Evolutionary conservation across 805 yeast species (phyloP).

Genomic region (Candida railenensis): DNA sequence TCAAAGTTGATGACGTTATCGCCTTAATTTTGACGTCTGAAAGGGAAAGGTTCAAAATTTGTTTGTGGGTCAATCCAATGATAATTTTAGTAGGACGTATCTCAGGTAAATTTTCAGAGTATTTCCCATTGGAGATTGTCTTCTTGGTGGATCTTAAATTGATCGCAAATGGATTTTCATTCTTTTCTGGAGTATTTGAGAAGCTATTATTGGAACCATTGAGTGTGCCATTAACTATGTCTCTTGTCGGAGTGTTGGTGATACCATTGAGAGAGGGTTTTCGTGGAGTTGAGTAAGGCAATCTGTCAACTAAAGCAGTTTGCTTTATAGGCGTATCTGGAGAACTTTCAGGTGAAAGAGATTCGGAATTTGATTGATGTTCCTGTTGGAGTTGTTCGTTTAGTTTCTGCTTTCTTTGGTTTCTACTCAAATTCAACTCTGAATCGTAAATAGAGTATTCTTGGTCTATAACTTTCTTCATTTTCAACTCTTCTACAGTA

Average conservation of each 20-base stretch:
- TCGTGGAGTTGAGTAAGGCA: slow-evolving; percentile 4
- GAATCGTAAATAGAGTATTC: slow-evolving; percentile 8
- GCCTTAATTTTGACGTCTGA: slow-evolving; percentile 40
- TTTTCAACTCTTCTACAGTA: slow-evolving; percentile 11
- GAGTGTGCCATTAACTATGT: not conserved
- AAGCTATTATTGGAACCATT: slow-evolving; percentile 2
- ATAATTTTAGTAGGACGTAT: slow-evolving; percentile 34
- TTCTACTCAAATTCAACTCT: slow-evolving; percentile 10
- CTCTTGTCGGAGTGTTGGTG: slow-evolving; percentile 1
- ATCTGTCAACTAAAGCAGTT: slow-evolving; percentile 2
- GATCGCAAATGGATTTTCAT: slow-evolving; percentile 20
- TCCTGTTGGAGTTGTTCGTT: not conserved
- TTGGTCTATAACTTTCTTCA: slow-evolving; percentile 4
- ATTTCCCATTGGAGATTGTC: slow-evolving; percentile 13
- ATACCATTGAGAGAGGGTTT: slow-evolving; percentile 5
- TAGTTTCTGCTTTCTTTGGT: slow-evolving; percentile 7
- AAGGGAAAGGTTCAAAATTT: slow-evolving; percentile 27
- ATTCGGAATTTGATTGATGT: not conserved
- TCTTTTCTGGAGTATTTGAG: slow-evolving; percentile 1
- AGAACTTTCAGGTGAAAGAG: not conserved
- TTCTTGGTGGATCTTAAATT: slow-evolving; percentile 23
- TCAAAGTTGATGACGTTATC: slow-evolving; percentile 28
- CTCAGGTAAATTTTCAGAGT: slow-evolving; percentile 28
- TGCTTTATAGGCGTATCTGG: slow-evolving; percentile 5
- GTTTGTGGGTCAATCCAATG: slow-evolving; percentile 35